phyloP scores from a whole-genome alignment of 805 yeast species.

The Ogataea haglerorum region DNA sequence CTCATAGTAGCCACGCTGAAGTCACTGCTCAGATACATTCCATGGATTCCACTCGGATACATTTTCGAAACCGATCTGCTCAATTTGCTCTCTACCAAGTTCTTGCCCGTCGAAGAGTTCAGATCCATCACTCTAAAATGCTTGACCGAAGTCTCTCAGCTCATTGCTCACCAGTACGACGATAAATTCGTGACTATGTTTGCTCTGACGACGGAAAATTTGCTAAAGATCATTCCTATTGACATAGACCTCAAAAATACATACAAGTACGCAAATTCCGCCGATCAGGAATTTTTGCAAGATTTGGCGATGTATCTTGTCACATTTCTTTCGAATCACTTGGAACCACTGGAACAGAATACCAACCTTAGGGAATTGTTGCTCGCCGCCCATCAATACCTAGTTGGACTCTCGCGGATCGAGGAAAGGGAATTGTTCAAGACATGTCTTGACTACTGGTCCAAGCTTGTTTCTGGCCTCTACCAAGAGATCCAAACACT shows the following conservation, averaged over 20 bases:
- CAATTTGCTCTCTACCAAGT: slow-evolving; percentile 67
- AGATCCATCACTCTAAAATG: slow-evolving; percentile 87
- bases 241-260: slow-evolving; percentile 66
- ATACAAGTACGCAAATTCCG: slow-evolving; percentile 70
- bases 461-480: slow-evolving; percentile 74
- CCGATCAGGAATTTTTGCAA: slow-evolving; percentile 91
- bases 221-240: slow-evolving; percentile 66
- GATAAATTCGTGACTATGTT: slow-evolving; percentile 67
- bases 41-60: slow-evolving; percentile 91
- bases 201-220: slow-evolving; percentile 66
- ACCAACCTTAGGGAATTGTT: slow-evolving; percentile 51
- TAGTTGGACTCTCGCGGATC: slow-evolving; percentile 80
- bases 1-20: slow-evolving; percentile 80
- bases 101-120: slow-evolving; percentile 72
- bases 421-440: slow-evolving; percentile 96
- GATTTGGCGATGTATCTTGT: slow-evolving; percentile 92
- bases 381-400: slow-evolving; percentile 70
- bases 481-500: slow-evolving; percentile 82
- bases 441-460: slow-evolving; percentile 94
- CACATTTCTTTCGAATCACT: slow-evolving; percentile 76
- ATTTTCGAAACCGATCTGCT: slow-evolving; percentile 85
- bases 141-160: slow-evolving; percentile 81
- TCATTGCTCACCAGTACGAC: slow-evolving; percentile 53
- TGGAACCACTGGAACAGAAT: slow-evolving; percentile 58
- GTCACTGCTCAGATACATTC: slow-evolving; percentile 78